Conservation (phyloP, 1,284 basidiomycete species). For the Tilletia setariae region DNA sequence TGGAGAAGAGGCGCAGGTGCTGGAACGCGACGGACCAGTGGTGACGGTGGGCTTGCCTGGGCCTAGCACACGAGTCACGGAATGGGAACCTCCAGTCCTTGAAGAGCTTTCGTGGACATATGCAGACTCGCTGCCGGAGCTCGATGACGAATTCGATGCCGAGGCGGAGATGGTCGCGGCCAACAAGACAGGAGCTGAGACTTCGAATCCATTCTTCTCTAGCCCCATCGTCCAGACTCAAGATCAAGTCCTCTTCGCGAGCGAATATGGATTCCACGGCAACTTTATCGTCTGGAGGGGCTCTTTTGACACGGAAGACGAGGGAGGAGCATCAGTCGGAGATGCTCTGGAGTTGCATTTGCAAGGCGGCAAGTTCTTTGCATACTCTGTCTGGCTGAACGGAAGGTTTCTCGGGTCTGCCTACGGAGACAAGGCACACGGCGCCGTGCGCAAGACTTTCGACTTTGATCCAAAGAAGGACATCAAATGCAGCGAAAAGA, state of each 20-base stretch:
- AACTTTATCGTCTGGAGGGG: conserved; percentile 75
- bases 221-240: conserved; percentile 66
- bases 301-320: conserved; percentile 63
- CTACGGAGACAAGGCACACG: conserved; percentile 64
- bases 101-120: conserved; percentile 19
- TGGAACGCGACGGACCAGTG: conserved; percentile 18
- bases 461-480: conserved; percentile 56
- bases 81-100: conserved; percentile 18
- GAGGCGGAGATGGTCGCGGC: conserved; percentile 10
- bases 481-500: conserved; percentile 53
- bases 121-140: conserved; percentile 27
- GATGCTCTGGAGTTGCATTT: conserved; percentile 69
- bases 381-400: conserved; percentile 76
- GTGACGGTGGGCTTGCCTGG: conserved; percentile 14
- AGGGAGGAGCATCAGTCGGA: conserved; percentile 47
- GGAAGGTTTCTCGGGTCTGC: conserved; percentile 67
- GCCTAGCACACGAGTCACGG: neutral
- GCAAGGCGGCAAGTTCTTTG: conserved; percentile 73
- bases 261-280: conserved; percentile 63
- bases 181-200: conserved; percentile 64
- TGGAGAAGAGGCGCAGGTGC: conserved; percentile 12
- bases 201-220: conserved; percentile 61
- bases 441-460: conserved; percentile 55
- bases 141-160: conserved; percentile 6
- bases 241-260: conserved; percentile 57